phyloP scores from a whole-genome alignment of 1,139 yeast genomes.

The Blastobotrys malaysiensis region DNA sequence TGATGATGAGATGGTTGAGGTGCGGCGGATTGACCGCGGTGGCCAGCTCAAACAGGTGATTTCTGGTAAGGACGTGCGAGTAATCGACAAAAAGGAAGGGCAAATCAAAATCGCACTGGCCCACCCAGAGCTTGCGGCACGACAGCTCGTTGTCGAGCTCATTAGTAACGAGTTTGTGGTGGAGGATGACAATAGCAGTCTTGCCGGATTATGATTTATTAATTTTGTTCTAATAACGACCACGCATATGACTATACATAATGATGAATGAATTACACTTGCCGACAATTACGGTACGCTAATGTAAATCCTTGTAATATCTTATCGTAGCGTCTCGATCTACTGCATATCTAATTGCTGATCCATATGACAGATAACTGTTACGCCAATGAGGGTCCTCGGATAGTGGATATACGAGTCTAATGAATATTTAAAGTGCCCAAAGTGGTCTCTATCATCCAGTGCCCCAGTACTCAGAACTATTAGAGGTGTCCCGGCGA shows the following conservation, averaged over 20 bases:
- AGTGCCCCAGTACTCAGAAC: too few species aligned
- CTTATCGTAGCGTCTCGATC: too few species aligned
- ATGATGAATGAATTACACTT: background rate
- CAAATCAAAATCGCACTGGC: constrained; percentile 54
- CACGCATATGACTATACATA: background rate
- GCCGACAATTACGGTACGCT: too few species aligned
- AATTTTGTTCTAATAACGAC: constrained; percentile 1
- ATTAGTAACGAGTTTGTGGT: constrained; percentile 31
- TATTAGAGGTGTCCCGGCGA: too few species aligned
- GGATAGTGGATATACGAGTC: too few species aligned
- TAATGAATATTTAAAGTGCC: too few species aligned
- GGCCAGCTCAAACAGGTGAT: constrained; percentile 65
- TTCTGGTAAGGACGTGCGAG: constrained; percentile 57
- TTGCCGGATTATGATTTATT: constrained; percentile 23
- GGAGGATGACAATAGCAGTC: constrained; percentile 29
- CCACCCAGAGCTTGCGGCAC: constrained; percentile 61
- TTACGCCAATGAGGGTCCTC: too few species aligned
- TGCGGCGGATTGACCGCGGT: constrained; percentile 44
- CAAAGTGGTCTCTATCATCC: too few species aligned
- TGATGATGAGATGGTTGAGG: constrained; percentile 66
- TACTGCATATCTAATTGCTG: background rate
- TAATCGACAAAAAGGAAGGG: constrained; percentile 42
- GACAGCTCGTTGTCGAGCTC: constrained; percentile 48
- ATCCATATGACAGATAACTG: background rate
- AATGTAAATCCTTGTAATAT: too few species aligned